phyloP scores from a whole-genome alignment of 768 basidiomycete genomes.

The Leccinum pellstonianum region DNA sequence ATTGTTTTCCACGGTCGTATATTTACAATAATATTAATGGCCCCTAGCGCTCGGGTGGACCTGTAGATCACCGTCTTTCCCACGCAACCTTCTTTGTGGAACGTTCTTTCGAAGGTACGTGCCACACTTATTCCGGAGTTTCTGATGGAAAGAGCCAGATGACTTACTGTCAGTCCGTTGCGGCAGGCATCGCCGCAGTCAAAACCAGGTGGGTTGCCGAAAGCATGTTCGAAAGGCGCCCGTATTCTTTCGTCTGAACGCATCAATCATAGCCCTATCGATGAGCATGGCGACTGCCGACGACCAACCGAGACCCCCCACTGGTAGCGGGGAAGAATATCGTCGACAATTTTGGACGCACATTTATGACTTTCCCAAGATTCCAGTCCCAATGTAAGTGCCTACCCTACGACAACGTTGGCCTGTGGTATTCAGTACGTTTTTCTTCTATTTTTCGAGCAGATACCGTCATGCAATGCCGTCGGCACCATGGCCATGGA shows the following conservation, averaged over 20 bases:
- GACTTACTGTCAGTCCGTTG: not conserved
- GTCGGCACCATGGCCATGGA: conserved; percentile 42
- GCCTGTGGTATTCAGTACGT: not conserved
- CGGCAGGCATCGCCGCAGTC: not conserved
- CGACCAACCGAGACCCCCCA: not conserved
- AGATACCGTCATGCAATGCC: conserved; percentile 38
- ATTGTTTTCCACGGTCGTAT: too few relatives aligned
- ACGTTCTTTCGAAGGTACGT: conserved; percentile 12
- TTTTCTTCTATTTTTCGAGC: not conserved
- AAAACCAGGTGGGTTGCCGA: not conserved
- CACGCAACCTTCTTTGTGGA: conserved; percentile 14
- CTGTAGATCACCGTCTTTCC: not conserved
- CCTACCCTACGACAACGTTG: not conserved
- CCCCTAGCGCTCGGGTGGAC: not conserved
- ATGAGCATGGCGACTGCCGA: conserved; percentile 8
- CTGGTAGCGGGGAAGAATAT: not conserved
- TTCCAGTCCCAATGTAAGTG: conserved; percentile 26
- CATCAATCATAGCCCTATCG: not conserved
- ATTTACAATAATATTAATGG: not conserved
- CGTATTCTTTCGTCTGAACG: not conserved
- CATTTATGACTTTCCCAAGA: conserved; percentile 5
- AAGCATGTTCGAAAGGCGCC: not conserved
- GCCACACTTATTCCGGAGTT: conserved; percentile 3
- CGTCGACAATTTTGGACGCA: not conserved
- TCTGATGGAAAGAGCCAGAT: conserved; percentile 17